Base-by-base conservation (phyloP, 192 early-diverging fungal genomes). In the Oehlia diaphana region DNA sequence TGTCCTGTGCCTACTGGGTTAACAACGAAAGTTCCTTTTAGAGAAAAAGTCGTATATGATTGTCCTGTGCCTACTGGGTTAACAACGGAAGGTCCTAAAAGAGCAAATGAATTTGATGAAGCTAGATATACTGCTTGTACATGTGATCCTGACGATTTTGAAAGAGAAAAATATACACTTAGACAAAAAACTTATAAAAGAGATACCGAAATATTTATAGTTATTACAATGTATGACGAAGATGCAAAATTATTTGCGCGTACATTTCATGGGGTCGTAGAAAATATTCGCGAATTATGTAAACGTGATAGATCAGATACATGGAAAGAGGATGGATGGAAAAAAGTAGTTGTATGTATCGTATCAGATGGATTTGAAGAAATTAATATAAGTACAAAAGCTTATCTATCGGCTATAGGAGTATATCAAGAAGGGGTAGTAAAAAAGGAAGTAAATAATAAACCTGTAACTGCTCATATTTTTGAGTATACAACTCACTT, bases 71-170 rank as follows among this genome's bases (percentile, higher is more conserved):
- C 92, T 6, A 77, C 75, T 9, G 83, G 86, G 26, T 87, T 92
- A 53, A 81, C 93, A 16, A 76, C 82, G 9, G 76, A 80, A 5
- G 84, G 89, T 68, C 82, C 88, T 64, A 86, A 44, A n/a, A n/a
- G n/a, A n/a, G n/a, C n/a, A n/a, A n/a, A n/a, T n/a, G 96, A 98
- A 85, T 96, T 95, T 72, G 95, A 94, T 9, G 89, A 96, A 80
- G 90, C 96, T 88, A 90, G 96, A 37, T 99, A 99, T 87, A 98
- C 97, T 0, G 94, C 97, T 4, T 93, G 91, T 10, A 96, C 94
- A 7, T 93, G 92, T 83, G 92, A 95, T 81, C 92, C 96, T 8
- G 90, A 96, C 81, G 90, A 96, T 42, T 98, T 97, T 85, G 78
- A 78, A 37, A 76, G 84, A 49, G 84, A 91, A 50, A 87, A 88